phyloP scores from a whole-genome alignment of 139 green algal genomes.

The Coccomyxa sp. region DNA sequence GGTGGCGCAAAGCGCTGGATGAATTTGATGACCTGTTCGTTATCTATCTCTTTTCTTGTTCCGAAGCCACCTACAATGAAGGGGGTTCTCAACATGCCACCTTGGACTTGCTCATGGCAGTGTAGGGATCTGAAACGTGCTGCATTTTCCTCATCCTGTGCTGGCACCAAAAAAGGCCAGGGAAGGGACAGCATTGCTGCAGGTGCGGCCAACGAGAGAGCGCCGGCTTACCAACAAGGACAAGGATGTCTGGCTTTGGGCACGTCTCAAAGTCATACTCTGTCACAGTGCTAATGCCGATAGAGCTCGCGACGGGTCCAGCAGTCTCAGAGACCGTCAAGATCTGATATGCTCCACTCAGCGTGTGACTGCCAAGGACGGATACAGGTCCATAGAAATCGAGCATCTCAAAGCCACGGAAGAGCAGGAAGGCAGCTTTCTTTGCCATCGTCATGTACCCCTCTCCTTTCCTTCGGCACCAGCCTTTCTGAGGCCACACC shows the following conservation, averaged over 20 bases:
- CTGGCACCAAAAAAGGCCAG: too few relatives aligned
- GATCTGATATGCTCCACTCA: background rate
- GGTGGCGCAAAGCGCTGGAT: background rate
- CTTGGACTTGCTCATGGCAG: too few relatives aligned
- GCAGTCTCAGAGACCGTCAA: background rate
- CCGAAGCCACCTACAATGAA: background rate
- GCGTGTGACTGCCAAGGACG: background rate
- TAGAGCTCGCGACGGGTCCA: background rate
- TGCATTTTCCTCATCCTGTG: too few relatives aligned
- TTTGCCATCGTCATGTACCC: too few relatives aligned
- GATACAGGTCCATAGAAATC: background rate
- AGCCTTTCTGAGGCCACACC: too few relatives aligned
- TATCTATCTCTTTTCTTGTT: background rate
- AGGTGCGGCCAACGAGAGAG: too few relatives aligned
- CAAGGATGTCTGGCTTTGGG: background rate
- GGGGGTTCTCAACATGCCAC: too few relatives aligned
- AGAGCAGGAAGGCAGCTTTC: background rate
- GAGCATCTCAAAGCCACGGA: background rate
- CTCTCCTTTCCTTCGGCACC: too few relatives aligned
- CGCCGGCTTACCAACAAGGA: too few relatives aligned
- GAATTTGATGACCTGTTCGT: background rate
- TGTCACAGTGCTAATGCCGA: background rate
- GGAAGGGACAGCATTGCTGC: too few relatives aligned
- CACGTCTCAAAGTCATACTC: background rate
- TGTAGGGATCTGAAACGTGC: too few relatives aligned